These are phyloP conservation scores for Powellomyces hirtus DNA, from an alignment of 192 early-diverging fungal species.

Conservation along the genomic window DNA sequence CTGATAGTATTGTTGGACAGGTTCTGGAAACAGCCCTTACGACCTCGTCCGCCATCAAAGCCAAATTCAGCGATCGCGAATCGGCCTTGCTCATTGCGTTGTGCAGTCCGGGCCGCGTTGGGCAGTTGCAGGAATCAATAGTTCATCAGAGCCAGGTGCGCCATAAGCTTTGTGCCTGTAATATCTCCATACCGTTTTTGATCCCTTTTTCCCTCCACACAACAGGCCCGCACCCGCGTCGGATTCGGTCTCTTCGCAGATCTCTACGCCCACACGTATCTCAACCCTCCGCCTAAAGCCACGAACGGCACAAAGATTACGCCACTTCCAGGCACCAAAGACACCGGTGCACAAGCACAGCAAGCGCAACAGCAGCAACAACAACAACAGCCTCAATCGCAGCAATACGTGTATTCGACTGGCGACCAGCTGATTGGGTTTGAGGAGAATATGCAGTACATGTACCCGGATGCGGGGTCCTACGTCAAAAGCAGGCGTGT, in stretches of 20 bases:
- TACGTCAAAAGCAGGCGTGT: constrained; percentile 18
- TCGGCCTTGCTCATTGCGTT: constrained; percentile 32
- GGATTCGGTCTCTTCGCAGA: constrained; percentile 47
- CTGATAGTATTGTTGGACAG: too few species aligned
- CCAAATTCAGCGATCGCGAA: constrained; percentile 12
- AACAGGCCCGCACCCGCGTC: constrained; percentile 43
- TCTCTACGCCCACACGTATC: too few species aligned
- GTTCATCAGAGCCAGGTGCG: constrained; percentile 19
- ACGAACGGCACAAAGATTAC: too few species aligned
- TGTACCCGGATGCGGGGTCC: constrained; percentile 28
- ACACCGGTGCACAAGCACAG: too few species aligned
- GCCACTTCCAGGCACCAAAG: too few species aligned
- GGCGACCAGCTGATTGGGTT: constrained; percentile 35
- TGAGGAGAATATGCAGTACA: constrained; percentile 13
- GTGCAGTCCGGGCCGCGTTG: constrained; percentile 31
- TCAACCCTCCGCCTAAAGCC: too few species aligned
- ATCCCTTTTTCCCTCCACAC: neutral
- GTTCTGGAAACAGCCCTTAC: neutral
- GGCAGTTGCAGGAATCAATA: constrained; percentile 8
- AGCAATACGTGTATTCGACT: constrained; percentile 26
- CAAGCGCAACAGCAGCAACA: too few species aligned
- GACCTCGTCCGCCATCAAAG: neutral
- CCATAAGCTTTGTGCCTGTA: neutral
- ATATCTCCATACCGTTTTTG: too few species aligned
- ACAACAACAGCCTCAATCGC: too few species aligned